Percentiles rank a stretch among this genome's conserved stretches.
These are phyloP conservation scores for Coemansia sp. DNA, from an alignment of 192 early-diverging fungal genomes.

Conservation along the genomic window DNA sequence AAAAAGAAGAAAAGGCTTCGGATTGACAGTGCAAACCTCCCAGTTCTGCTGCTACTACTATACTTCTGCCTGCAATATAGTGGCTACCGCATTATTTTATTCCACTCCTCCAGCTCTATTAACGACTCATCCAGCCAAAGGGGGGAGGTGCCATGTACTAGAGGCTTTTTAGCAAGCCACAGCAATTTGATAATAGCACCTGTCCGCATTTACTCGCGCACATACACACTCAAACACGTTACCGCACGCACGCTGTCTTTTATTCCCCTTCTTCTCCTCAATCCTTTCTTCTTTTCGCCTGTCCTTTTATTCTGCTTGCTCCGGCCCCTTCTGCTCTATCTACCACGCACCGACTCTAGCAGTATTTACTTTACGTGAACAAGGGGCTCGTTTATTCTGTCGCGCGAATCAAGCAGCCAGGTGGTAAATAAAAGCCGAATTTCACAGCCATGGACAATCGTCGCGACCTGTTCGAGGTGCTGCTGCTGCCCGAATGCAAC, in stretches of 20 bases:
- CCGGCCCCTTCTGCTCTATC: not conserved
- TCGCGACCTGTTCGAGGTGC: constrained; percentile 42
- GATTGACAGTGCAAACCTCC: too few species aligned
- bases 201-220: not conserved
- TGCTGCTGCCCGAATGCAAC: constrained; percentile 45
- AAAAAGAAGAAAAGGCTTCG: too few species aligned
- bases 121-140: not conserved
- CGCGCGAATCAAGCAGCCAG: not conserved
- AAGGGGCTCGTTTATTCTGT: not conserved
- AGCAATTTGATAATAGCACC: not conserved
- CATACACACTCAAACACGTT: not conserved
- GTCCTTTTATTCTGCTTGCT: not conserved
- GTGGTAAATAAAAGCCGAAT: not conserved
- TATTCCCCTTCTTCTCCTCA: not conserved
- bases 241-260: not conserved
- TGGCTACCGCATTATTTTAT: not conserved
- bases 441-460: constrained; percentile 34
- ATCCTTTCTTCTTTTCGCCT: not conserved
- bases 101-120: too few species aligned
- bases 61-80: not conserved
- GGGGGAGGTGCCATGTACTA: not conserved
- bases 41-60: not conserved
- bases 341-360: too few species aligned
- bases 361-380: not conserved
- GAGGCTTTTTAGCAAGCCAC: not conserved